Conservation (phyloP, 495 filamentous ascomycete species). For the Hypoxylon perforatum region DNA sequence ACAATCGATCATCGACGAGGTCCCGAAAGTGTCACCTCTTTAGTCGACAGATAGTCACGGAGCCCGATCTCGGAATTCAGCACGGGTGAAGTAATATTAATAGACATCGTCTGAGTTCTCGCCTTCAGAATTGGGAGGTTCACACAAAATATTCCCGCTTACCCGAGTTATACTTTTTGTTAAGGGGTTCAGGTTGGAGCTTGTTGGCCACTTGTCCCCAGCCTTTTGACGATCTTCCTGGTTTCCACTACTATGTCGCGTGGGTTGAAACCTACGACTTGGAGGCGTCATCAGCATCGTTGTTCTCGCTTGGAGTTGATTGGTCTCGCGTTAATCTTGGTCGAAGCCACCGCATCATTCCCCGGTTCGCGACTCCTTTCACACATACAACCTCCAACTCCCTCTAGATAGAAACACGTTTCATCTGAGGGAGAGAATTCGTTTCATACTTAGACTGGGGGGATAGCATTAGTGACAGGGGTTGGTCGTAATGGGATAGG, state of each 20-base stretch:
- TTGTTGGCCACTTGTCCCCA: neutral
- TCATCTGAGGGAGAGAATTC: no score
- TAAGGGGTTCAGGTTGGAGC: slow-evolving; percentile 6
- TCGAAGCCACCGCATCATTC: neutral
- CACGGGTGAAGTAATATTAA: neutral
- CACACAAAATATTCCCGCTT: slow-evolving; percentile 9
- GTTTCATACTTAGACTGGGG: no score
- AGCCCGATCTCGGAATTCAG: neutral
- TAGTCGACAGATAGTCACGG: slow-evolving; percentile 15
- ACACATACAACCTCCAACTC: no score
- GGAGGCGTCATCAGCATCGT: neutral
- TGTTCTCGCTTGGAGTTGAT: neutral
- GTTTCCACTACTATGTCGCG: neutral
- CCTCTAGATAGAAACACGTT: no score
- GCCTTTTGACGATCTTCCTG: no score
- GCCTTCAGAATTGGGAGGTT: no score
- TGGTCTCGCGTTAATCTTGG: neutral
- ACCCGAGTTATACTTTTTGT: slow-evolving; percentile 11
- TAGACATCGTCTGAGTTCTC: no score
- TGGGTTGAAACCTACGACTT: neutral
- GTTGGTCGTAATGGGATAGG: no score
- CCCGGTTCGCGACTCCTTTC: no score
- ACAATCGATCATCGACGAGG: slow-evolving; percentile 67
- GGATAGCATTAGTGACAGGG: no score
- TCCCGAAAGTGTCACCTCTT: slow-evolving; percentile 48